Evolutionary conservation across 352 stramenopile species (phyloP), one percentile per base, ranked within the genome.

Genomic region (Globisporangium cystogenes): DNA sequence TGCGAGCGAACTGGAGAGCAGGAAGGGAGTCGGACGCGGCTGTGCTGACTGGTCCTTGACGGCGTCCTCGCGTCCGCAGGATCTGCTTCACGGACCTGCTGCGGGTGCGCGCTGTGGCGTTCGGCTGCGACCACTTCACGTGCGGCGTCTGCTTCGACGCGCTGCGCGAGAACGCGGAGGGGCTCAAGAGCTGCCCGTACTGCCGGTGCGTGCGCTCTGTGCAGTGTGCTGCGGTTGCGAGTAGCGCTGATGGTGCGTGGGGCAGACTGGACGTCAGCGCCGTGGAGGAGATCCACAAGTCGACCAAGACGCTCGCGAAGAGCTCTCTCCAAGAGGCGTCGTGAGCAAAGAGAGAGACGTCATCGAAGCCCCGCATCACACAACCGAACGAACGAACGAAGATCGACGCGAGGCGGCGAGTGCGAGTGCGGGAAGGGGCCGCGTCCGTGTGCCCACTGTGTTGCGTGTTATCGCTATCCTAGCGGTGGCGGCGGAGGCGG

Each of bases 81-180:
- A 88, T 88, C 53, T 88, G 77, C 60, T 88, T 84, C 55, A 76
- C 76, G 35, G 62, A 86, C 47, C 52, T 88, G 16, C 55, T 82
- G n/a, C 67, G 75, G 16, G 72, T 74, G 21, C 63, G 73, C 33
- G 65, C 73, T 0, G 68, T 88, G 12, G 77, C 67, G 16, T 88
- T 88, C 60, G 57, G 68, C 21, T 86, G 77, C 54, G 65, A 88
- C 55, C 77, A 88, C 45, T 85, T 86, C 41, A 75, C 71, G 11
- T 88, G 77, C 37, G 65, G 51, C 5, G 72, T 80, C 55, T 88
- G 77, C 56, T 82, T 76, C 29, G 60, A 68, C 16, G 75, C 74
- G 20, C 60, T 88, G 40, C 67, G 73, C 10, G 67, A 59, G 24
- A 84, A 76, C 27, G 43, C 64, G 31, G 53, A 67, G n/a, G 74